phyloP scores from a whole-genome alignment of 2,329 filamentous ascomycete genomes.

The Lanzia echinophila region DNA sequence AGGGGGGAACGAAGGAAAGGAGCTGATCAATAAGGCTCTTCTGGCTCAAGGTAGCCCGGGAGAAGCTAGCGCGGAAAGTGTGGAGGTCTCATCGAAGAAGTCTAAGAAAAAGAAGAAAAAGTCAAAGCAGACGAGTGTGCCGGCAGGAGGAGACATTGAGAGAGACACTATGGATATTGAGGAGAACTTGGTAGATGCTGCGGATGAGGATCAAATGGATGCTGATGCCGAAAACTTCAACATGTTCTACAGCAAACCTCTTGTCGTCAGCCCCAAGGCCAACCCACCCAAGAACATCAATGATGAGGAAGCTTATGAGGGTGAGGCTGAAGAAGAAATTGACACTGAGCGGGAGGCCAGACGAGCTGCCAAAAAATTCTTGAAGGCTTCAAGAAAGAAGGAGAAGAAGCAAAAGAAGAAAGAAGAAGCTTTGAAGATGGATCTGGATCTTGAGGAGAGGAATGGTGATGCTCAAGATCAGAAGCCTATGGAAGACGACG shows the following conservation, averaged over 20 bases:
- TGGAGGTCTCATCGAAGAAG: conserved; percentile 6
- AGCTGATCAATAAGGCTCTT: conserved; percentile 7
- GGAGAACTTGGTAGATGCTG: not conserved
- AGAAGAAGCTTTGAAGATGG: conserved; percentile 6
- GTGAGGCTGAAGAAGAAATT: conserved; percentile 1
- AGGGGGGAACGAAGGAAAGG: conserved; percentile 1
- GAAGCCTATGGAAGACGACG: not conserved
- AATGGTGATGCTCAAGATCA: not conserved
- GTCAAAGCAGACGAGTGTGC: conserved; percentile 6
- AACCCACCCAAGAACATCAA: not conserved
- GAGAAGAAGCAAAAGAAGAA: conserved; percentile 6
- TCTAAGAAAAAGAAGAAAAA: conserved; percentile 13
- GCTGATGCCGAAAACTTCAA: conserved; percentile 5
- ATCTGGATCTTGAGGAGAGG: not conserved
- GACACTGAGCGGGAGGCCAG: conserved; percentile 1
- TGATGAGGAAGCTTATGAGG: conserved; percentile 6
- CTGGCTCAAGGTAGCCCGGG: not conserved
- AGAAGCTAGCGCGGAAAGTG: conserved; percentile 1
- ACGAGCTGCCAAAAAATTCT: conserved; percentile 4
- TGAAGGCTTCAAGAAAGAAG: conserved; percentile 6
- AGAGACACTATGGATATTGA: not conserved
- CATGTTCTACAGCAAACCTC: conserved; percentile 7
- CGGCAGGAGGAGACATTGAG: not conserved
- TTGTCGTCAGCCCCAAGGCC: not conserved
- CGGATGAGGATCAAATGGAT: conserved; percentile 3